These are phyloP conservation scores for Lecanosticta acicola DNA, from an alignment of 2,329 filamentous ascomycete species.

Conservation along the genomic window DNA sequence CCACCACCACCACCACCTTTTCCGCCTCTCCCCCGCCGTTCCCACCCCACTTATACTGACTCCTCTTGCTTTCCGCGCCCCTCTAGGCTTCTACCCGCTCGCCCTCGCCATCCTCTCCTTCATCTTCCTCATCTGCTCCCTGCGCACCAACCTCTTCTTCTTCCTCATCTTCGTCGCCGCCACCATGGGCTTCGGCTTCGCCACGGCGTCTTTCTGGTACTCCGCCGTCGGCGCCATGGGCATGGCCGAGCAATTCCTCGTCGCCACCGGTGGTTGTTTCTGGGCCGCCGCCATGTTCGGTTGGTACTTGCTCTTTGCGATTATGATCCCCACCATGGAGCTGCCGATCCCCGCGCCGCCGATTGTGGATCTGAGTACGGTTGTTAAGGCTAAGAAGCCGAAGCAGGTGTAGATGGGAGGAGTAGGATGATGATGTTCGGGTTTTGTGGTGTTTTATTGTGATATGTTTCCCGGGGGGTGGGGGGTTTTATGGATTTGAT, in stretches of 20 bases:
- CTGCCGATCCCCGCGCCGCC: constrained; percentile 16
- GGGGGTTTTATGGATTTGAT: too few relatives aligned
- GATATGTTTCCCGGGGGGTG: too few relatives aligned
- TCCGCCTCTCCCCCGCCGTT: too few relatives aligned
- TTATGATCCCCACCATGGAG: constrained; percentile 20
- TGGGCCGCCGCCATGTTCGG: constrained; percentile 19
- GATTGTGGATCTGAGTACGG: constrained; percentile 15
- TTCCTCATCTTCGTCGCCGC: constrained; percentile 23
- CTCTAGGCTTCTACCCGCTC: constrained; percentile 16
- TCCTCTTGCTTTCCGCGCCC: neutral
- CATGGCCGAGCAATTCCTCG: constrained; percentile 8
- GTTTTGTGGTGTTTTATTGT: too few relatives aligned
- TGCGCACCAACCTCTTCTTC: constrained; percentile 20
- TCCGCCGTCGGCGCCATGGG: constrained; percentile 11
- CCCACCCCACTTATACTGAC: neutral
- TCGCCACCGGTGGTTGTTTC: constrained; percentile 16
- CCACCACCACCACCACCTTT: neutral
- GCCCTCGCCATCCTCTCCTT: constrained; percentile 26
- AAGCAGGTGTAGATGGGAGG: neutral
- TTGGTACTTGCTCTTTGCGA: constrained; percentile 18
- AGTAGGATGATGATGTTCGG: neutral
- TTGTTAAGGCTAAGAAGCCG: constrained; percentile 14
- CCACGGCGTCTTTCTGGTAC: constrained; percentile 12
- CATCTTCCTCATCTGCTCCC: constrained; percentile 20
- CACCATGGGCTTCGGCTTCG: constrained; percentile 18